Percentiles rank a stretch among this genome's conserved stretches.
These are phyloP conservation scores for Lagenidium sp. DNA, from an alignment of 352 stramenopile species.

Conservation along the genomic window DNA sequence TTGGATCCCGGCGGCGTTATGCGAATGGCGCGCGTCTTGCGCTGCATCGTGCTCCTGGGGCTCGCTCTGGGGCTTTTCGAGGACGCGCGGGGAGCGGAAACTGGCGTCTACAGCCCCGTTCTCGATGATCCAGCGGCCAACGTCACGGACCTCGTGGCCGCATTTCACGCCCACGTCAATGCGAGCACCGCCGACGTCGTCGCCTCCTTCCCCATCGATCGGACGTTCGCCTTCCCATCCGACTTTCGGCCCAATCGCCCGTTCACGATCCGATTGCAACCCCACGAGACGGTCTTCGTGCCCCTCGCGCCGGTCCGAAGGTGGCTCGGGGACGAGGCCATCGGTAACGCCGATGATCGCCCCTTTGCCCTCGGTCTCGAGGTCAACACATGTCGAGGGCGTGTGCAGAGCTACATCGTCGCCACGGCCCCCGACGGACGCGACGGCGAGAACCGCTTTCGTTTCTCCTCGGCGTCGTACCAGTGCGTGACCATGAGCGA, in stretches of 20 bases:
- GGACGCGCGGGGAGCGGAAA: no score
- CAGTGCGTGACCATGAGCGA: background rate
- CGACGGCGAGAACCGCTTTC: constrained; percentile 1
- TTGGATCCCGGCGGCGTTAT: no score
- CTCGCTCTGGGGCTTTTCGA: background rate
- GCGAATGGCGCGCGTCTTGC: no score
- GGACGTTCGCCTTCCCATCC: constrained; percentile 11
- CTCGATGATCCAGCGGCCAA: background rate
- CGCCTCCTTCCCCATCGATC: constrained; percentile 10
- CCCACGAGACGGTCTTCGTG: constrained; percentile 18
- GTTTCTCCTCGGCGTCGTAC: constrained; percentile 5
- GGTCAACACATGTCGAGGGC: constrained; percentile 18
- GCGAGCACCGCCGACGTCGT: no score
- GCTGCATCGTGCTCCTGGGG: background rate
- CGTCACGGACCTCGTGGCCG: background rate
- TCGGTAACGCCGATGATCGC: background rate
- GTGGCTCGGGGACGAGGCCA: constrained; percentile 14
- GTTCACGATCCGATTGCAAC: constrained; percentile 13
- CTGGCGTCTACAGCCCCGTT: constrained; percentile 5
- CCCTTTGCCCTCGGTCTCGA: constrained; percentile 18
- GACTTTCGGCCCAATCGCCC: constrained; percentile 20
- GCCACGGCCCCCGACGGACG: no score
- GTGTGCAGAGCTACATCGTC: constrained; percentile 15
- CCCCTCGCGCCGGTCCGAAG: constrained; percentile 20
- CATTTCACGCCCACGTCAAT: no score